Percentiles rank a stretch among this genome's conserved stretches.
Evolutionary conservation across 176 grass and related monocot species (phyloP).

Genomic region (Oryza meridionalis): DNA sequence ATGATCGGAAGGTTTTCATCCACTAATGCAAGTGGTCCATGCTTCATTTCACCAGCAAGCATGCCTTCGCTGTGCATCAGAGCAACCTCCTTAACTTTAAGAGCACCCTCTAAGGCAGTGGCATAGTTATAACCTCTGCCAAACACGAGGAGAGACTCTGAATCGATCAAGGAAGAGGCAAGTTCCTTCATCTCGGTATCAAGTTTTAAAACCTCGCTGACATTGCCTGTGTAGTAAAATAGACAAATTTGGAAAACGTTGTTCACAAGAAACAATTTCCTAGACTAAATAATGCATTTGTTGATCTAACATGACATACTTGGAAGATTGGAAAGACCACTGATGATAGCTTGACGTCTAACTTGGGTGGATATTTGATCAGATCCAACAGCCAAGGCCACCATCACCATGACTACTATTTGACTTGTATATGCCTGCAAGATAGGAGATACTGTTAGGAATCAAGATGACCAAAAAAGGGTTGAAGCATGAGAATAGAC

Average conservation of each 20-base stretch:
- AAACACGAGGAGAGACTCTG: constrained; percentile 81
- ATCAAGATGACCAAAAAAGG: not conserved
- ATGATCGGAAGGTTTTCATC: constrained; percentile 92
- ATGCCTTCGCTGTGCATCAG: constrained; percentile 91
- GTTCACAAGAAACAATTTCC: constrained; percentile 3
- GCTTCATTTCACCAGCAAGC: constrained; percentile 99
- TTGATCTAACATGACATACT: constrained; percentile 47
- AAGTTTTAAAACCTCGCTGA: constrained; percentile 79
- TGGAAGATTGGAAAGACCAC: constrained; percentile 64
- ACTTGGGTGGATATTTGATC: constrained; percentile 88
- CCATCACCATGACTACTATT: constrained; percentile 95
- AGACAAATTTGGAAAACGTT: not conserved
- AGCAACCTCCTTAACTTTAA: constrained; percentile 95
- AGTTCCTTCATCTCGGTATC: constrained; percentile 92
- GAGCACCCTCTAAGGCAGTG: constrained; percentile 87
- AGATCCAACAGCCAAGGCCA: constrained; percentile 93
- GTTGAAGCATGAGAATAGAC: not conserved
- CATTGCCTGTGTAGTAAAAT: constrained; percentile 47
- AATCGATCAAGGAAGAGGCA: constrained; percentile 69
- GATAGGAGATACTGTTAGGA: constrained; percentile 21
- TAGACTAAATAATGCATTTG: not conserved
- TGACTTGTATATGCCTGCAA: constrained; percentile 92
- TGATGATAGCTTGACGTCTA: constrained; percentile 73
- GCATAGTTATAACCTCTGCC: constrained; percentile 94
- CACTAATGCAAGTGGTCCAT: constrained; percentile 88